Evolutionary conservation across 2,329 filamentous ascomycete species (phyloP), one percentile per base, ranked within the genome.

Genomic region (Blumeria hordei): DNA sequence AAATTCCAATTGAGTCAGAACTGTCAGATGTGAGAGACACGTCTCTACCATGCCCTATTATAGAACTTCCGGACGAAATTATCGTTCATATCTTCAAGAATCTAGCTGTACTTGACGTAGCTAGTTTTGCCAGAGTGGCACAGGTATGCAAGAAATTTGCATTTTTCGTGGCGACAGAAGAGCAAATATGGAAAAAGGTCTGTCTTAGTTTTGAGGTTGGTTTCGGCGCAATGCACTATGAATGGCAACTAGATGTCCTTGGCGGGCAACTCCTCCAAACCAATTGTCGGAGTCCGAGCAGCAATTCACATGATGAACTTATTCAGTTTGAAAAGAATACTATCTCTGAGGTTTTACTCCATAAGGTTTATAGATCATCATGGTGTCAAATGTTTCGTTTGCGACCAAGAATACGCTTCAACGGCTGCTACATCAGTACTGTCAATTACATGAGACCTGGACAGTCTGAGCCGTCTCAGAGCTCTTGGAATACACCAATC

Each of bases 401-500:
- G 5, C 83, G 88, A 12, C 90, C 92, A 2, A 81, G 92, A 45
- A 75, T 96, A 57, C 85, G 92, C 56, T 98, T 94, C 72, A 92
- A 92, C 63, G 92, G 92, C 32, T 84, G 87, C 68, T 98, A 98
- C 70, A 96, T 98, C 67, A 86, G 81, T 67, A 96, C 90, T 0
- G 88, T 94, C 57, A 96, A 96, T 70, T 98, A 98, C 69, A 80
- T 86, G 53, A 84, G 92, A 28, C 72, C 86, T 0, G 92, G 92
- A 35, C 83, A 83, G 57, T 74, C 81, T 10, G 81, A 79, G 3
- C 74, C 77, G 18, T 82, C 80, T 59, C 80, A 80, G 55, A 70
- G 83, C 16, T 82, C 84, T 1, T 94, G 88, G 86, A 71, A 72
- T 49, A 82, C 77, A 28, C 88, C 88, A 8, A 83, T 96, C 37